A percentile compares a stretch with the other conserved stretches of the same genome.
These are phyloP conservation scores for Sodiomyces alkalinus DNA, from an alignment of 2,329 filamentous ascomycete genomes.

Conservation along the genomic window DNA sequence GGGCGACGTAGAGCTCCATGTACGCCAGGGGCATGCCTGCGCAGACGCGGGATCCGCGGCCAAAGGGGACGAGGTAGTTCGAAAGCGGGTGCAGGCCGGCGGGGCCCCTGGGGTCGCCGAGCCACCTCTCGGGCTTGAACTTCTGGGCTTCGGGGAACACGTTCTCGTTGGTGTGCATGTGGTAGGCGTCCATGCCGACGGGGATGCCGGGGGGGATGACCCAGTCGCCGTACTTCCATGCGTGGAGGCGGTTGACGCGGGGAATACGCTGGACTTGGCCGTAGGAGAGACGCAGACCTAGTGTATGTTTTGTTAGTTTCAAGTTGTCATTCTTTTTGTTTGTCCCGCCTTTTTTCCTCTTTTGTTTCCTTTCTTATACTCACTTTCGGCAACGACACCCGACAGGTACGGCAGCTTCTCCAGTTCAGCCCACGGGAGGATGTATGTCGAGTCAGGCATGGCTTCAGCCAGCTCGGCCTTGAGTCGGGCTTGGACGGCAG, in stretches of 20 bases:
- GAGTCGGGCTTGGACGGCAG: slow-evolving; percentile 14
- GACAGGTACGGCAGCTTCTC: slow-evolving; percentile 27
- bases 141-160: slow-evolving; percentile 10
- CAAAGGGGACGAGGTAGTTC: slow-evolving; percentile 1
- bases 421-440: slow-evolving; percentile 13
- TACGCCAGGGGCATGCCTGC: slow-evolving; percentile 2
- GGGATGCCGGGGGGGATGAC: slow-evolving; percentile 16
- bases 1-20: slow-evolving; percentile 1
- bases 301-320: no score
- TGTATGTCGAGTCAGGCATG: slow-evolving; percentile 15
- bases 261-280: slow-evolving; percentile 18
- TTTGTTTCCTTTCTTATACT: no score
- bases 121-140: slow-evolving; percentile 15
- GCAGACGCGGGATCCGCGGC: neutral
- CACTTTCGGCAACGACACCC: slow-evolving; percentile 38
- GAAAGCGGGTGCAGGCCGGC: neutral
- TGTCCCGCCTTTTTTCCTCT: no score
- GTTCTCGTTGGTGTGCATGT: slow-evolving; percentile 10
- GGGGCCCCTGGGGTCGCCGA: neutral
- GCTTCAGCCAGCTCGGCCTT: slow-evolving; percentile 20
- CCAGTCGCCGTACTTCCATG: slow-evolving; percentile 13
- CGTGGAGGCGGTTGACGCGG: slow-evolving; percentile 18
- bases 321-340: no score
- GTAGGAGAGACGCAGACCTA: neutral
- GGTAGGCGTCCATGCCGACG: slow-evolving; percentile 20